A percentile compares a stretch with the other conserved stretches of the same genome.
These are phyloP conservation scores for Carex cristatella DNA, from an alignment of 176 grass and related monocot genomes.

Conservation along the genomic window DNA sequence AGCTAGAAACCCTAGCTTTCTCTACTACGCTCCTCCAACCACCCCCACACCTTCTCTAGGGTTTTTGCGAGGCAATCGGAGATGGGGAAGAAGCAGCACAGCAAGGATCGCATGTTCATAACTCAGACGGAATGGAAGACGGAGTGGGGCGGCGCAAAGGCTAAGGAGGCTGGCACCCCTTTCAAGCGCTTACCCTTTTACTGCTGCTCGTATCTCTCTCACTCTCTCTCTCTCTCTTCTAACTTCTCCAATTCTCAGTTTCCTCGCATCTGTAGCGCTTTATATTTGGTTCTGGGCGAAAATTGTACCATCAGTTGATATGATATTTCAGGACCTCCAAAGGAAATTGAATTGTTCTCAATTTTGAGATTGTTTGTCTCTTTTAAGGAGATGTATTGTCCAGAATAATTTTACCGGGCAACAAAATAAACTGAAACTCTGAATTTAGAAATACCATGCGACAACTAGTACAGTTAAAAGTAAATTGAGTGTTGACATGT, in stretches of 20 bases:
- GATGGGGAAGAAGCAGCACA: conserved; percentile 99
- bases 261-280: not conserved
- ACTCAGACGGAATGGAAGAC: conserved; percentile 93
- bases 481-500: not conserved
- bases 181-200: conserved; percentile 97
- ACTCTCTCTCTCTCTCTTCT: not conserved
- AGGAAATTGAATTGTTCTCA: not conserved
- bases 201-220: conserved; percentile 72
- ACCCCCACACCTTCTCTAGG: not conserved
- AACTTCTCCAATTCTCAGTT: not conserved
- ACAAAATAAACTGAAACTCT: not conserved
- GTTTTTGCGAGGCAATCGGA: conserved; percentile 17
- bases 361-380: not conserved
- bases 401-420: not conserved
- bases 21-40: not conserved
- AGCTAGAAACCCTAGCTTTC: conserved; percentile 1
- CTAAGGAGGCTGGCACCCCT: conserved; percentile 53
- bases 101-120: conserved; percentile 99
- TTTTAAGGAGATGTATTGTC: not conserved
- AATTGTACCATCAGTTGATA: not conserved
- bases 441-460: not conserved
- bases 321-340: not conserved
- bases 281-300: not conserved
- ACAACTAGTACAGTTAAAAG: not conserved
- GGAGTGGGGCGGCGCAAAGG: conserved; percentile 93